phyloP scores from a whole-genome alignment of 2,329 filamentous ascomycete species.

The Colletotrichum graminicola region DNA sequence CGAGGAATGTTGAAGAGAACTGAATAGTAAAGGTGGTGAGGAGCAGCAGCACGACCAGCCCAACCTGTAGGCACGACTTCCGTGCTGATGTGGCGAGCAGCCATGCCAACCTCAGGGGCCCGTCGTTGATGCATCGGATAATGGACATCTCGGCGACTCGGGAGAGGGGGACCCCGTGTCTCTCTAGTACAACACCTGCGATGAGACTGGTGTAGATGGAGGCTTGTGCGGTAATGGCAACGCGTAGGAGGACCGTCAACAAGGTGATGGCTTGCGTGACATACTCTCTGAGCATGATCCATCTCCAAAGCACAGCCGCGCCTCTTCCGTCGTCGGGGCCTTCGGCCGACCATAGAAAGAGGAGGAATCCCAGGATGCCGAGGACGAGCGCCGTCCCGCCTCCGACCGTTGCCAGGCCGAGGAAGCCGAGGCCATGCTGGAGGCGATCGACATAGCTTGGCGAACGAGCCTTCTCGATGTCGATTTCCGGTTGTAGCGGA shows the following conservation, averaged over 20 bases:
- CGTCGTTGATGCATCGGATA: slow-evolving; percentile 44
- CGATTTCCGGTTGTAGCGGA: neutral
- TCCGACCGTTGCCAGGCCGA: slow-evolving; percentile 33
- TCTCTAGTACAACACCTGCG: slow-evolving; percentile 44
- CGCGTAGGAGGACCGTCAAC: slow-evolving; percentile 42
- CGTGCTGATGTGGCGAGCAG: slow-evolving; percentile 38
- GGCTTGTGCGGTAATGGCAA: slow-evolving; percentile 42
- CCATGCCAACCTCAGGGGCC: slow-evolving; percentile 43
- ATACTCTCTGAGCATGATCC: slow-evolving; percentile 41
- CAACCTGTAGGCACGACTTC: neutral
- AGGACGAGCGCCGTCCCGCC: slow-evolving; percentile 42
- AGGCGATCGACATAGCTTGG: neutral
- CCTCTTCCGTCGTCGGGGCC: slow-evolving; percentile 34
- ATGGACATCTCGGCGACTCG: slow-evolving; percentile 45
- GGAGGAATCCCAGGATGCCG: slow-evolving; percentile 42
- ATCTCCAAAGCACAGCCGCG: slow-evolving; percentile 42
- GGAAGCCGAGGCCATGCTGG: slow-evolving; percentile 24
- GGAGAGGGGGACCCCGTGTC: slow-evolving; percentile 44
- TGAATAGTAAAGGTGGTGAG: slow-evolving; percentile 6
- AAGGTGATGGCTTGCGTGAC: slow-evolving; percentile 44
- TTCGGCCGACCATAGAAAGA: slow-evolving; percentile 43
- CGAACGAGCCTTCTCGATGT: neutral
- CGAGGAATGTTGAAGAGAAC: slow-evolving; percentile 8
- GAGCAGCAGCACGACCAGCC: neutral
- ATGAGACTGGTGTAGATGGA: slow-evolving; percentile 45